Conservation (phyloP, 2,329 filamentous ascomycete species). For the Aotearoamyces nothofagi region DNA sequence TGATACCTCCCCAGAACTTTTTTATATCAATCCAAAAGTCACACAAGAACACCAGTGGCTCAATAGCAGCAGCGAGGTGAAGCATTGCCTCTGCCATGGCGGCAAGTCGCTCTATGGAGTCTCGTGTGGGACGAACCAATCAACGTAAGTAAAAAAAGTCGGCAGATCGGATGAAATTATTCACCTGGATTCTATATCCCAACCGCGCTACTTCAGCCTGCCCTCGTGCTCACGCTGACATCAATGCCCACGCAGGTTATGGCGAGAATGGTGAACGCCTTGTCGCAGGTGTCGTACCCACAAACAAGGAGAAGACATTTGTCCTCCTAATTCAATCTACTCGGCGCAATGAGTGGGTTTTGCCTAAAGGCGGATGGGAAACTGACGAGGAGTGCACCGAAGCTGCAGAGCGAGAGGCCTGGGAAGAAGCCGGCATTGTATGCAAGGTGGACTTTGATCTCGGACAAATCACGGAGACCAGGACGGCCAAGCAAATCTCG, state of each 20-base stretch:
- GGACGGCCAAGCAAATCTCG: conserved; percentile 59
- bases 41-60: not conserved
- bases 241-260: conserved; percentile 51
- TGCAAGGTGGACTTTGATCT: conserved; percentile 76
- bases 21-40: no score
- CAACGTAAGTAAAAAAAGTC: conserved; percentile 54
- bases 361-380: conserved; percentile 97
- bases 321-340: conserved; percentile 92
- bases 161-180: conserved; percentile 8
- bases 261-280: conserved; percentile 83
- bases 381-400: conserved; percentile 77
- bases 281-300: conserved; percentile 84
- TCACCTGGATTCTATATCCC: conserved; percentile 2
- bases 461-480: conserved; percentile 71
- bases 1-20: no score
- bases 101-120: conserved; percentile 47
- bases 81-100: conserved; percentile 11
- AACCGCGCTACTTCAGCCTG: conserved; percentile 8
- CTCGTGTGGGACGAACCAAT: conserved; percentile 61
- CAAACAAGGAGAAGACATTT: conserved; percentile 72
- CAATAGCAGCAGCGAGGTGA: conserved; percentile 3
- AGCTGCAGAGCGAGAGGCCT: conserved; percentile 80
- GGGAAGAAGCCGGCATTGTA: conserved; percentile 93
- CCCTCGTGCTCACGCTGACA: conserved; percentile 14
- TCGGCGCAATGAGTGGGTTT: conserved; percentile 81